These are phyloP conservation scores for Parietichytrium sp. DNA, from an alignment of 108 stramenopile species.

Conservation along the genomic window DNA sequence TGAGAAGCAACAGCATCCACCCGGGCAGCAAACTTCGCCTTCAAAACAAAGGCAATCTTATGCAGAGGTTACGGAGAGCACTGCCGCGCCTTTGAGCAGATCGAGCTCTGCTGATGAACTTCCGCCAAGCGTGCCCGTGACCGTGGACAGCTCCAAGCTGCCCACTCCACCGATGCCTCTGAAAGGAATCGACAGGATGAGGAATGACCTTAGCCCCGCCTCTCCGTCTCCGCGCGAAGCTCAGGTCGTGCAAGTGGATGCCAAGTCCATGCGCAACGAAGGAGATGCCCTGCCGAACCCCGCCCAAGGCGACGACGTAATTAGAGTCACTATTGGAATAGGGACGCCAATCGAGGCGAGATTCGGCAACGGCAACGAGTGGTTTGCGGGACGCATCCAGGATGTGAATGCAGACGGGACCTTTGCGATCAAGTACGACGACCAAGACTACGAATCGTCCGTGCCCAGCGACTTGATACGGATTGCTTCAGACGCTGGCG, in stretches of 20 bases:
- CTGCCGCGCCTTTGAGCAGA: no score
- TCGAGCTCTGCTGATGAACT: no score
- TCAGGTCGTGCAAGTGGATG: no score
- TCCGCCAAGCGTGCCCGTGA: no score
- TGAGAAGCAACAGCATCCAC: no score
- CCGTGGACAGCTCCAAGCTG: not conserved
- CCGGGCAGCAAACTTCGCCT: no score
- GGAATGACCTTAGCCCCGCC: not conserved
- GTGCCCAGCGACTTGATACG: not conserved
- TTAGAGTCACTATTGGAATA: not conserved
- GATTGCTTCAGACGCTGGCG: not conserved
- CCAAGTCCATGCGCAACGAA: no score
- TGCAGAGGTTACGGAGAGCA: no score
- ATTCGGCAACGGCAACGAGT: not conserved
- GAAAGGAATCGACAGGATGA: not conserved
- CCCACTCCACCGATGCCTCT: not conserved
- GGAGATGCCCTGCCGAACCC: no score
- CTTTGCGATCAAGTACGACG: constrained; percentile 15
- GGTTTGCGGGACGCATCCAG: not conserved
- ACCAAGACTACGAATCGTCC: not conserved
- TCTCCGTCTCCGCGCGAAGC: not conserved
- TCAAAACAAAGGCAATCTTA: no score
- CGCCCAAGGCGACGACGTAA: not conserved
- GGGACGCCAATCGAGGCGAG: not conserved
- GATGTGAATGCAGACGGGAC: constrained; percentile 1